Evolutionary conservation across 768 basidiomycete species (phyloP).

Genomic region (Galerina marginata): DNA sequence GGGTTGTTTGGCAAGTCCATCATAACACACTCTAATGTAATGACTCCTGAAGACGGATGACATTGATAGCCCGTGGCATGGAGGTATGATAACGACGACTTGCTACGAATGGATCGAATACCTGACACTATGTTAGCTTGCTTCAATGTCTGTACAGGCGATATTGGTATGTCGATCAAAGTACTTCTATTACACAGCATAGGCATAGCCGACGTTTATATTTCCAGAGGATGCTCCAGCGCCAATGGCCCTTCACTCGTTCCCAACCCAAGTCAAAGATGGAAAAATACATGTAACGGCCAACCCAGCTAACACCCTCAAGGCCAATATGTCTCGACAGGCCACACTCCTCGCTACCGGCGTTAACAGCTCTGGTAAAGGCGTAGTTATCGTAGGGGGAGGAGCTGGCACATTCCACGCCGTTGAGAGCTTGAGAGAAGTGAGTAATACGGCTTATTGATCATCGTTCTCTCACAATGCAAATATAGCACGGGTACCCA

Average conservation of each 20-base stretch:
- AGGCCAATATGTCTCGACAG: constrained; percentile 68
- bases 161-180: constrained; percentile 61
- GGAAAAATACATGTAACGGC: constrained; percentile 86
- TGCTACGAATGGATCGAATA: background rate
- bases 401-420: constrained; percentile 80
- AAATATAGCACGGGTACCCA: constrained; percentile 70
- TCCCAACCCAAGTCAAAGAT: constrained; percentile 65
- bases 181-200: background rate
- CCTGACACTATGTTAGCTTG: constrained; percentile 57
- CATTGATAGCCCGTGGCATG: constrained; percentile 78
- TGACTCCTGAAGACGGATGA: background rate
- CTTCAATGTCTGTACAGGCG: constrained; percentile 85
- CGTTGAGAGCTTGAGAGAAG: constrained; percentile 84
- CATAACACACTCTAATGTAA: background rate
- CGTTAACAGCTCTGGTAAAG: constrained; percentile 54
- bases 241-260: constrained; percentile 78
- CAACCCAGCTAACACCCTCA: constrained; percentile 60
- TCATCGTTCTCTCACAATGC: constrained; percentile 8
- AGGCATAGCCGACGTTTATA: constrained; percentile 15
- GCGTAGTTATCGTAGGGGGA: constrained; percentile 86
- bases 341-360: constrained; percentile 58
- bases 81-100: constrained; percentile 52
- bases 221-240: constrained; percentile 86
- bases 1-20: constrained; percentile 72
- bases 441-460: constrained; percentile 32